These are phyloP conservation scores for Bauhinia variegata DNA, from an alignment of 306 rosid species.

Conservation along the genomic window DNA sequence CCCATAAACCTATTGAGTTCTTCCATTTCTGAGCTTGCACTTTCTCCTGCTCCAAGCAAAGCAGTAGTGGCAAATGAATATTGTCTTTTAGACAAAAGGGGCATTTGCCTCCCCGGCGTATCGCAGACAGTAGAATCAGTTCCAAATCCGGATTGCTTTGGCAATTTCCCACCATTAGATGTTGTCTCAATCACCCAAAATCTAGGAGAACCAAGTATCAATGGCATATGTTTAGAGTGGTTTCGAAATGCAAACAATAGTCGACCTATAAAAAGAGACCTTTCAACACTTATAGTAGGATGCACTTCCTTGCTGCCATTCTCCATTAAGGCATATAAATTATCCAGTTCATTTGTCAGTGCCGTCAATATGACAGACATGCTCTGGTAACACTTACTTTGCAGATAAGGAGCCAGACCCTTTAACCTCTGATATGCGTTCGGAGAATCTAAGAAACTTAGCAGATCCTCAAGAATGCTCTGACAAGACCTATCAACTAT, in stretches of 20 bases:
- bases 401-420: conserved; percentile 75
- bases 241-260: conserved; percentile 84
- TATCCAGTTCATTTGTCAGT: conserved; percentile 65
- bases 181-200: conserved; percentile 70
- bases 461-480: conserved; percentile 75
- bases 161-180: conserved; percentile 62
- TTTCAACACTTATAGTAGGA: conserved; percentile 62
- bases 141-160: conserved; percentile 64
- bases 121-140: conserved; percentile 61
- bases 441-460: conserved; percentile 90
- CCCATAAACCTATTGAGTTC: conserved; percentile 65
- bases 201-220: conserved; percentile 87
- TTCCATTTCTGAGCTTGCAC: conserved; percentile 77
- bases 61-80: conserved; percentile 71
- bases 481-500: conserved; percentile 75
- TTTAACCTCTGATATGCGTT: conserved; percentile 83
- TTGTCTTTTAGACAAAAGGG: conserved; percentile 54
- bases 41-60: conserved; percentile 78
- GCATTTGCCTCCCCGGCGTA: conserved; percentile 54
- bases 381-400: conserved; percentile 74
- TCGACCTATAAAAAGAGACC: conserved; percentile 90
- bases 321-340: conserved; percentile 58
- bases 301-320: conserved; percentile 48
- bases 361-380: conserved; percentile 64
- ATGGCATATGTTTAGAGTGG: conserved; percentile 85